These are phyloP conservation scores for Phytophthora hybrid DNA, from an alignment of 352 stramenopile species.

Conservation along the genomic window DNA sequence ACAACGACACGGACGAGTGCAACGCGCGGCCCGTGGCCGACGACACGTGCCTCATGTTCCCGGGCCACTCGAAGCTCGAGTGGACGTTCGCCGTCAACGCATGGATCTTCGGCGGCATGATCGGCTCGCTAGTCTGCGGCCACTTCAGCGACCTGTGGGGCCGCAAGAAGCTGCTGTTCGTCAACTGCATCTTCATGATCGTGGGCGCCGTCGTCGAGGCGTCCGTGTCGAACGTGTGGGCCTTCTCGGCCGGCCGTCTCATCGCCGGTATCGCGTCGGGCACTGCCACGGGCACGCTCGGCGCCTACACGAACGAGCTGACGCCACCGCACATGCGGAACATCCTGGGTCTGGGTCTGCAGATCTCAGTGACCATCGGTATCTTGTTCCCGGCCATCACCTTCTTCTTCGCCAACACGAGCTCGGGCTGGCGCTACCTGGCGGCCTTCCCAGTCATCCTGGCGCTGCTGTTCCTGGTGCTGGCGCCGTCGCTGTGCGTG, in stretches of 20 bases:
- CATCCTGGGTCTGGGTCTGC: no score
- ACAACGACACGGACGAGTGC: no score
- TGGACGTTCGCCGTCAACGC: constrained; percentile 35
- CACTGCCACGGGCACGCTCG: constrained; percentile 19
- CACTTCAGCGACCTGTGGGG: constrained; percentile 38
- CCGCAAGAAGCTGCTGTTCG: constrained; percentile 40
- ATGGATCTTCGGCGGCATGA: constrained; percentile 65
- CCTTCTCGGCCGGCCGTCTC: constrained; percentile 26
- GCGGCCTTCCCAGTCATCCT: neutral
- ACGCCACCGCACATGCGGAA: no score
- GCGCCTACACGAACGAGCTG: constrained; percentile 14
- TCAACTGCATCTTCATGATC: constrained; percentile 45
- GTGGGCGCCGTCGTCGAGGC: constrained; percentile 37
- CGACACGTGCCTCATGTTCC: no score
- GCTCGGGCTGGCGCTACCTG: no score
- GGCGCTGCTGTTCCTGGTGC: constrained; percentile 44
- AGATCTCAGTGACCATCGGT: no score
- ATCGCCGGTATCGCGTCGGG: constrained; percentile 22
- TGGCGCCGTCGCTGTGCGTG: constrained; percentile 49
- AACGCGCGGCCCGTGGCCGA: no score
- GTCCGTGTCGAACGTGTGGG: constrained; percentile 28
- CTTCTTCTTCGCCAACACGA: no score
- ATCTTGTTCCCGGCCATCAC: no score
- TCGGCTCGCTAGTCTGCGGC: constrained; percentile 51
- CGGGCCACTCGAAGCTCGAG: neutral